Evolutionary conservation across 75 land plant species (phyloP), one percentile per base, ranked within the genome.

Genomic region (Selaginella tamariscina): DNA sequence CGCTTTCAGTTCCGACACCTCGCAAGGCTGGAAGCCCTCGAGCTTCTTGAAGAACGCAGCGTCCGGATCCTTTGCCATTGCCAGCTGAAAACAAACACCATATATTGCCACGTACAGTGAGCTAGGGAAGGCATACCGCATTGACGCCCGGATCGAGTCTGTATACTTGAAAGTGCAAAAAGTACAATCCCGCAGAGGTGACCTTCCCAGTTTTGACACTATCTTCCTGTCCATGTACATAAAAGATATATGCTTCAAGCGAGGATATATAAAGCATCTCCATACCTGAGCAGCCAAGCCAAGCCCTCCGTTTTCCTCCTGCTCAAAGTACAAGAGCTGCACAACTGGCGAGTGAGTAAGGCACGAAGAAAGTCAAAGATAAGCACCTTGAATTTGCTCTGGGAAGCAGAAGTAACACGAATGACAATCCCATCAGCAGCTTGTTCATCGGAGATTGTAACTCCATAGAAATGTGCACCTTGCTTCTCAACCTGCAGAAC

Each of bases 321-420:
- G 62, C 26, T 59, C 62, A 59, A 59, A 59, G 62, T 59, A 59
- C 8, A 59, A n/a, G 8, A 59, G 26, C 62, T 59, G 62, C 18
- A 5, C 49, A 39, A 15, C 5, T 5, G 11, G 15, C 5, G 49
- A 39, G 15, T 15, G 49, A 39, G 49, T 5, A 15, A 5, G 11
- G 49, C 11, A 15, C 15, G 49, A 15, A 5, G 49, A 28, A 65
- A 13, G 15, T 15, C 15, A 39, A 15, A 39, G 49, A 39, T 39
- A 39, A 39, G 49, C 49, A 87, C 99, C 86, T 95, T 95, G 64
- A 95, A 95, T 78, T 95, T 95, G 80, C 99, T 95, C 81, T 95
- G 99, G 44, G 96, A 82, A 59, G 84, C 73, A 29, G 96, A 95
- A 27, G 84, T 82, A 59, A 85, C 99, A 69, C 99, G 79, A n/a